Conservation (phyloP, 139 green algal genomes). For the Ettlia oleoabundans region DNA sequence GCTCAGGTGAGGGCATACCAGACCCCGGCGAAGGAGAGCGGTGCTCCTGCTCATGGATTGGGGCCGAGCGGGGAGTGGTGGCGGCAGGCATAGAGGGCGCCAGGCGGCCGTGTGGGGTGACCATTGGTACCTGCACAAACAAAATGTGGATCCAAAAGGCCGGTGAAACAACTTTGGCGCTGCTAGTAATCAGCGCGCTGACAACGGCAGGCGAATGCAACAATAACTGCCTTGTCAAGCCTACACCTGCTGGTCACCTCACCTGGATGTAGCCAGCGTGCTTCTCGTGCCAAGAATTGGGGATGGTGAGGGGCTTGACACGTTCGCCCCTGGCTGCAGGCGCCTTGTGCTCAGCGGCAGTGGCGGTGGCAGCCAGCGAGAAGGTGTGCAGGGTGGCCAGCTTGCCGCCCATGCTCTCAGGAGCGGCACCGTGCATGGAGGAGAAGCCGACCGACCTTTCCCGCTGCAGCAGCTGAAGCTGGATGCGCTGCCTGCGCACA, state of each 20-base stretch:
- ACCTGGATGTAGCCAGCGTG: constrained; percentile 27
- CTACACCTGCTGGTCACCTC: not conserved
- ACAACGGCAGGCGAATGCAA: not conserved
- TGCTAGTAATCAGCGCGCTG: too few species aligned
- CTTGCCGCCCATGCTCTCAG: not conserved
- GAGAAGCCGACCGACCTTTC: constrained; percentile 10
- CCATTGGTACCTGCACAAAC: constrained; percentile 13
- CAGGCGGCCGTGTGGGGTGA: not conserved
- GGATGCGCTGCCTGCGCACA: constrained; percentile 33
- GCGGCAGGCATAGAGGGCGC: too few species aligned
- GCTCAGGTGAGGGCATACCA: constrained; percentile 20
- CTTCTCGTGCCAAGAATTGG: not conserved
- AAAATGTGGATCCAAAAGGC: too few species aligned
- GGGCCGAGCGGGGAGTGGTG: not conserved
- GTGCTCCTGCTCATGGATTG: constrained; percentile 3
- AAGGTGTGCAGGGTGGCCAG: not conserved
- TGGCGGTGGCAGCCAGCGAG: not conserved
- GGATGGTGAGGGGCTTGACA: not conserved
- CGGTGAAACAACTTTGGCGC: not conserved
- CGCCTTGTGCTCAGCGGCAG: not conserved
- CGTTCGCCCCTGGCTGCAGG: not conserved
- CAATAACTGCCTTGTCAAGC: too few species aligned
- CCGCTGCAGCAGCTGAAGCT: constrained; percentile 40
- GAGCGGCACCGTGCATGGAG: not conserved
- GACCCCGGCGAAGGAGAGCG: constrained; percentile 17